phyloP scores from a whole-genome alignment of 495 filamentous ascomycete genomes.

The Aspergillus indologenus region DNA sequence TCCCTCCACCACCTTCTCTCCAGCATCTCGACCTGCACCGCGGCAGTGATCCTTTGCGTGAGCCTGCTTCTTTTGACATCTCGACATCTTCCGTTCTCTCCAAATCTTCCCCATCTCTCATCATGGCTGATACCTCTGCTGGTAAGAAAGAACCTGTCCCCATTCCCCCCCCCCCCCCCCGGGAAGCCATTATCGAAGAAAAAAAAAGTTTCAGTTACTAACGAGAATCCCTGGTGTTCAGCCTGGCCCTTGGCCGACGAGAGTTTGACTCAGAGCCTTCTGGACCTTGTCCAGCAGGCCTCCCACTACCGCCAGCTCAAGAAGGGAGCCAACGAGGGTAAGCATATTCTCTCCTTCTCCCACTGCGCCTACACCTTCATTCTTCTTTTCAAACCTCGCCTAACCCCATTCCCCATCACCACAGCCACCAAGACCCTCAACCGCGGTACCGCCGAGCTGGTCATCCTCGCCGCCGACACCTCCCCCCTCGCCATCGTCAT shows the following conservation, averaged over 20 bases:
- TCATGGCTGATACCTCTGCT: constrained; percentile 41
- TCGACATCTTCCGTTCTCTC: constrained; percentile 4
- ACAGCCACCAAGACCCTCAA: constrained; percentile 82
- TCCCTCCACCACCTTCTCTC: constrained; percentile 14
- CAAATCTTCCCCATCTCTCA: constrained; percentile 9
- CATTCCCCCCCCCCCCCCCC: background rate
- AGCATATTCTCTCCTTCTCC: background rate
- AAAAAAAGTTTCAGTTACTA: constrained; percentile 9
- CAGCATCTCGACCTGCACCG: constrained; percentile 20
- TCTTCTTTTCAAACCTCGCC: background rate
- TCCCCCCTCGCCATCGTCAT: constrained; percentile 84
- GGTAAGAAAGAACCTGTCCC: constrained; percentile 24
- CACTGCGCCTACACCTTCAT: no score
- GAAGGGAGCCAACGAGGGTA: constrained; percentile 66
- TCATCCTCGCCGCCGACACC: constrained; percentile 86
- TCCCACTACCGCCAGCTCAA: constrained; percentile 81
- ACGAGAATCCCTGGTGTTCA: constrained; percentile 24
- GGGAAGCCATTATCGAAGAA: background rate
- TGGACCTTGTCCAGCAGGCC: constrained; percentile 87
- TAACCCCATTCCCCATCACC: background rate
- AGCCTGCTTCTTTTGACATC: constrained; percentile 33
- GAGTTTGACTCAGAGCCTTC: constrained; percentile 71
- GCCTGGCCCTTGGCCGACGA: constrained; percentile 91
- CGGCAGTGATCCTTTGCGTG: constrained; percentile 47
- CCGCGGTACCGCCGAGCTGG: constrained; percentile 82